phyloP scores from a whole-genome alignment of 352 stramenopile genomes.

The Phytophthora citricola region DNA sequence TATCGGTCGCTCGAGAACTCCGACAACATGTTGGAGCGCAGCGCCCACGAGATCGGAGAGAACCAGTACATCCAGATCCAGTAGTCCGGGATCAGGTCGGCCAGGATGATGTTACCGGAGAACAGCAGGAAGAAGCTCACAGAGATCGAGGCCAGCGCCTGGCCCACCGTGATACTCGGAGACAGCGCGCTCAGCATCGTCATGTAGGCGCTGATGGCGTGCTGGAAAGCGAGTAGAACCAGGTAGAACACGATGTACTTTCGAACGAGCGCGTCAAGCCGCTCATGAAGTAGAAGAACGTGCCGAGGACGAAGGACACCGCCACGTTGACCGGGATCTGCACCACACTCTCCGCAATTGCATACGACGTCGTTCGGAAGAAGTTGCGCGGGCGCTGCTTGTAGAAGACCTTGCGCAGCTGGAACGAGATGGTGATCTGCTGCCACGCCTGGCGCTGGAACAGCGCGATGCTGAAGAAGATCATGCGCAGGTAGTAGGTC shows the following conservation, averaged over 20 bases:
- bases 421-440: slow-evolving; percentile 73
- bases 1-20: slow-evolving; percentile 55
- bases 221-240: no score
- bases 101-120: no score
- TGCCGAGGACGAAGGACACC: slow-evolving; percentile 62
- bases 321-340: slow-evolving; percentile 72
- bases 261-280: no score
- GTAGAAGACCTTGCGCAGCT: slow-evolving; percentile 89
- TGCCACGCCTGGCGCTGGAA: slow-evolving; percentile 81
- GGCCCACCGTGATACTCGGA: no score
- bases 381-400: slow-evolving; percentile 91
- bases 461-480: slow-evolving; percentile 73
- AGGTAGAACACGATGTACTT: no score
- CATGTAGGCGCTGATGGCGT: no score
- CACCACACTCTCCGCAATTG: slow-evolving; percentile 68
- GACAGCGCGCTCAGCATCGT: no score
- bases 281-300: no score
- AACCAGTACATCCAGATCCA: slow-evolving; percentile 87
- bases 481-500: slow-evolving; percentile 74
- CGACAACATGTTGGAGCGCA: slow-evolving; percentile 63
- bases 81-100: no score
- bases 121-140: no score
- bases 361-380: slow-evolving; percentile 85
- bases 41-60: slow-evolving; percentile 64
- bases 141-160: no score